phyloP scores from a whole-genome alignment of 106 monocot species.

The Chionographis japonica region DNA sequence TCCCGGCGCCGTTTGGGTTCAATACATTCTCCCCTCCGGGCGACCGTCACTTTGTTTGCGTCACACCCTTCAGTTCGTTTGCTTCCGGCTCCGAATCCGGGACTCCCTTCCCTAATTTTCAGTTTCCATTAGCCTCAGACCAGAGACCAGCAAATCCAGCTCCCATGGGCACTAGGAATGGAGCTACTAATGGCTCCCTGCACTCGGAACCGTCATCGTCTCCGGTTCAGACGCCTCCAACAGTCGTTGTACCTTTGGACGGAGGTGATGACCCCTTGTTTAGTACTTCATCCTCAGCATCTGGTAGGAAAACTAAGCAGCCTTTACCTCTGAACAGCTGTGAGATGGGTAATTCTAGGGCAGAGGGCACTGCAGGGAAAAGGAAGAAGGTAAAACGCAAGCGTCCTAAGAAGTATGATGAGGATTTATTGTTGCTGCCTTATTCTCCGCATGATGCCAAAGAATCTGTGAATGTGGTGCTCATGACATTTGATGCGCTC shows the following conservation, averaged over 20 bases:
- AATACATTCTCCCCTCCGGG: constrained; percentile 12
- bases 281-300: neutral
- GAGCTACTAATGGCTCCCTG: constrained; percentile 6
- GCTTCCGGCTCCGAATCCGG: constrained; percentile 3
- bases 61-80: constrained; percentile 45
- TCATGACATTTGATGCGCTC: constrained; percentile 74
- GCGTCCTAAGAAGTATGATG: constrained; percentile 4
- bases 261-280: neutral
- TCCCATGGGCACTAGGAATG: neutral
- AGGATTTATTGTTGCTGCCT: constrained; percentile 20
- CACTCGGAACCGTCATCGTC: neutral
- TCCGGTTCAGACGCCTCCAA: neutral
- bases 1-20: constrained; percentile 40
- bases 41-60: constrained; percentile 39
- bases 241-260: neutral
- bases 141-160: neutral
- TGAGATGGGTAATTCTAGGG: neutral
- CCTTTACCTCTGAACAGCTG: neutral
- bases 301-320: constrained; percentile 2
- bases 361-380: neutral
- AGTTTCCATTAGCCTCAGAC: neutral
- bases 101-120: constrained; percentile 10
- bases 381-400: constrained; percentile 9
- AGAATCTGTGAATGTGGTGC: constrained; percentile 46
- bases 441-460: constrained; percentile 20